Evolutionary conservation across 495 filamentous ascomycete species (phyloP), one percentile per base, ranked within the genome.

Genomic region (Xylaria acuta): DNA sequence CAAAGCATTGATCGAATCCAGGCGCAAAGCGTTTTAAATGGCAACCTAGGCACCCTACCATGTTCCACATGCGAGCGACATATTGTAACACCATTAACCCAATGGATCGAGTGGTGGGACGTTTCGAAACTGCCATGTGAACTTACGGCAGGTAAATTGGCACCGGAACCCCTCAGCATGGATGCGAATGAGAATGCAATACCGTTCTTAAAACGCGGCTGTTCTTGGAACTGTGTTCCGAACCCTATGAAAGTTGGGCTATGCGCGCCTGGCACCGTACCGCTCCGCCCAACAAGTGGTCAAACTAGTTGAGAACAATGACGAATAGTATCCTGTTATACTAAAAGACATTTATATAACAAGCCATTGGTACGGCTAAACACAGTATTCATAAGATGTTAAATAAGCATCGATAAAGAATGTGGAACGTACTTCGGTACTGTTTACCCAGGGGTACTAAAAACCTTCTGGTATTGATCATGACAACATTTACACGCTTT

Each of bases 101-200:
- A 92, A 73, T 94, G 92, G 92, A 85, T 92, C 62, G 92, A 94
- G 77, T 93, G 90, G 88, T 93, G 90, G 89, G 85, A 88, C 77
- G 74, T 83, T 41, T 74, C 74, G 7, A 75, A 75, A 49, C 41
- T 16, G 11, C 63, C 20, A 20, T 34, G 30, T 16, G 16, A 11
- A 6, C 64, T 69, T n/a, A 20, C 32, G 18, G 58, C 27, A 40
- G 41, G 1, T 25, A 73, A 22, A 25, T 56, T 54, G 1, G 73
- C 69, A 51, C 8, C 75, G 72, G 67, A 78, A 54, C 66, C 77
- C 64, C 60, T 79, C 74, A 77, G 75, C 40, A 56, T 49, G 25
- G 59, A 79, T 70, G 51, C 72, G 3, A 38, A 78, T 12, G 81
- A 82, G 64, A 75, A 70, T 1, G 78, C 77, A 60, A 79, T 93